Evolutionary conservation across 371 early-diverging fungal genomes (phyloP).

Genomic region (Amoeboaphelidium protococcarum): DNA sequence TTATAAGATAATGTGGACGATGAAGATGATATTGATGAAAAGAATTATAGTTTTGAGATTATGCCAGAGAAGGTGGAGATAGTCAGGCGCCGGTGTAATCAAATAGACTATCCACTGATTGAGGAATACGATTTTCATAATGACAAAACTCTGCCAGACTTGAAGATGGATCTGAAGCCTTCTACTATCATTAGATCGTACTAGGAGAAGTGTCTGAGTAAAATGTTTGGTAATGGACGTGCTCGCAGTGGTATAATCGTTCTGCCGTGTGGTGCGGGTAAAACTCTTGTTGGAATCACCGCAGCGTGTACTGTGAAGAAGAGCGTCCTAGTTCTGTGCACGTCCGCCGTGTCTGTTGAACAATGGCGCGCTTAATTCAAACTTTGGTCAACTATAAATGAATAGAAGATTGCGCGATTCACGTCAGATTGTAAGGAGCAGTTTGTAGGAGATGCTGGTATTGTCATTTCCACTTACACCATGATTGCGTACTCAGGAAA

Average conservation of each 20-base stretch:
- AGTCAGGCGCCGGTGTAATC: constrained; percentile 80
- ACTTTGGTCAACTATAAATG: constrained; percentile 79
- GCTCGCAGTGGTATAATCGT: constrained; percentile 98
- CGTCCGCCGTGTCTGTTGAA: constrained; percentile 86
- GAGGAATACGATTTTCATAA: constrained; percentile 98
- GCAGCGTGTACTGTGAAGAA: constrained; percentile 97
- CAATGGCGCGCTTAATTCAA: constrained; percentile 97
- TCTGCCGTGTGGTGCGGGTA: constrained; percentile 97
- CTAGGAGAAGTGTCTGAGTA: constrained; percentile 93
- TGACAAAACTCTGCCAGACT: constrained; percentile 52
- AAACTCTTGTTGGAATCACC: constrained; percentile 97
- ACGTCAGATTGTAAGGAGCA: constrained; percentile 86
- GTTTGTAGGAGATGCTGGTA: constrained; percentile 60
- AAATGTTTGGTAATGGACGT: constrained; percentile 98
- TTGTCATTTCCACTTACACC: constrained; percentile 91
- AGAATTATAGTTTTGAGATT: constrained; percentile 71
- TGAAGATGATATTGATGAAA: constrained; percentile 4
- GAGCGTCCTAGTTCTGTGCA: constrained; percentile 87
- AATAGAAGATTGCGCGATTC: constrained; percentile 78
- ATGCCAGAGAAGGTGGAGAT: constrained; percentile 32
- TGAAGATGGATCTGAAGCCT: constrained; percentile 91
- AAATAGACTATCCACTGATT: constrained; percentile 86
- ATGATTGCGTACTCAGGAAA: constrained; percentile 94
- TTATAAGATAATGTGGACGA: constrained; percentile 32
- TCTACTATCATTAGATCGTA: constrained; percentile 87